These are phyloP conservation scores for Thalia dealbata DNA, from an alignment of 176 grass and related monocot genomes.

Conservation along the genomic window DNA sequence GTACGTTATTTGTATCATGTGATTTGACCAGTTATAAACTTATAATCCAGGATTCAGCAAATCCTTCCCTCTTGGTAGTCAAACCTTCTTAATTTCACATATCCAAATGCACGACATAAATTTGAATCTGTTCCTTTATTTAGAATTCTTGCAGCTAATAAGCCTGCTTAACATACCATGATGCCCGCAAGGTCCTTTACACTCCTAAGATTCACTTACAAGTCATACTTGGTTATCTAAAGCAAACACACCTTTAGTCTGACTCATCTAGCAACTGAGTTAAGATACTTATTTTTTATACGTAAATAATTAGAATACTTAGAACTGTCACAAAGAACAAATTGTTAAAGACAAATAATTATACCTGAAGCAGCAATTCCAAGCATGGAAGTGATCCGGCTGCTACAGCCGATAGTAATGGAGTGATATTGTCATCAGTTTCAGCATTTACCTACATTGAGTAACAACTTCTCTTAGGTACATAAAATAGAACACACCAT, in stretches of 20 bases:
- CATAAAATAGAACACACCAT: too few species aligned
- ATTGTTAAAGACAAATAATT: background rate
- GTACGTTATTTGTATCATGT: background rate
- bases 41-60: background rate
- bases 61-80: background rate
- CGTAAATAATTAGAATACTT: background rate
- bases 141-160: too few species aligned
- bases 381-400: conserved; percentile 72
- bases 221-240: background rate
- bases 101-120: background rate
- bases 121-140: background rate
- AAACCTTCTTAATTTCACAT: background rate
- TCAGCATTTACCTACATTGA: conserved; percentile 49
- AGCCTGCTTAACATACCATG: background rate
- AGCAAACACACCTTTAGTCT: background rate
- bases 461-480: background rate
- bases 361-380: conserved; percentile 72
- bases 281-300: background rate
- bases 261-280: background rate
- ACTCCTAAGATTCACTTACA: background rate
- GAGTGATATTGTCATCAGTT: conserved; percentile 70
- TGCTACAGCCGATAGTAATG: conserved; percentile 78
- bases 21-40: background rate
- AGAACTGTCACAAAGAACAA: conserved; percentile 1
- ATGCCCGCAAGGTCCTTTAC: background rate